Percentiles rank a stretch among this genome's conserved stretches.
phyloP scores from a whole-genome alignment of 192 early-diverging fungal species.

The Cladochytrium replicatum region DNA sequence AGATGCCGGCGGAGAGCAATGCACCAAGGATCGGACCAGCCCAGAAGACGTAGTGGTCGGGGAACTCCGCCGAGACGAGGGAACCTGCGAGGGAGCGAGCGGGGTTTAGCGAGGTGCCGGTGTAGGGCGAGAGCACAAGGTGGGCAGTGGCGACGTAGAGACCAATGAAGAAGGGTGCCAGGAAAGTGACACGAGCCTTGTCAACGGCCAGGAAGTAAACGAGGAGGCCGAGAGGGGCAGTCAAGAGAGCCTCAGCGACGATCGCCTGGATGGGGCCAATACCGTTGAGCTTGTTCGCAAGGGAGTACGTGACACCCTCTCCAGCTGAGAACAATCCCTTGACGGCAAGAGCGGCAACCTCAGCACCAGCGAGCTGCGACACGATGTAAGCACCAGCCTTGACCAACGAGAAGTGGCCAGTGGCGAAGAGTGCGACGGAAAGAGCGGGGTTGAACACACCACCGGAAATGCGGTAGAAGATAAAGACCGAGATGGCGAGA shows the following conservation, averaged over 20 bases:
- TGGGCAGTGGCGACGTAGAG: constrained; percentile 31
- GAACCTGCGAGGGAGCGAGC: constrained; percentile 54
- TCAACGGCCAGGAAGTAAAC: constrained; percentile 38
- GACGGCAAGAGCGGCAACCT: constrained; percentile 27
- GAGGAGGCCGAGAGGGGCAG: constrained; percentile 23
- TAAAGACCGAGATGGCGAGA: constrained; percentile 31
- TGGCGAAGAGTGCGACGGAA: constrained; percentile 41
- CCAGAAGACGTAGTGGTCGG: constrained; percentile 58
- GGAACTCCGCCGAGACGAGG: constrained; percentile 32
- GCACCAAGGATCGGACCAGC: constrained; percentile 39
- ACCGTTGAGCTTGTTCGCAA: constrained; percentile 15
- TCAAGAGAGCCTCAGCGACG: constrained; percentile 32
- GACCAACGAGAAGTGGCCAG: constrained; percentile 33
- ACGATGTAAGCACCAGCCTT: constrained; percentile 42
- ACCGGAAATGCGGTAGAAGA: constrained; percentile 45
- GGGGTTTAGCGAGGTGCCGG: constrained; percentile 53
- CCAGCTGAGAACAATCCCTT: constrained; percentile 22
- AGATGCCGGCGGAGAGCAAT: constrained; percentile 20
- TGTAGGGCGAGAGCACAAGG: constrained; percentile 27
- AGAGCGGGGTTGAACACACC: constrained; percentile 58
- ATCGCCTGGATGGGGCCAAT: constrained; percentile 18
- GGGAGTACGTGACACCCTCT: constrained; percentile 14
- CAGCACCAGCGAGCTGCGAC: constrained; percentile 47
- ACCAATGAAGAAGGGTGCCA: constrained; percentile 32
- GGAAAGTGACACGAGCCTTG: constrained; percentile 21